Evolutionary conservation across 2,329 filamentous ascomycete species (phyloP).

Genomic region (Chrysosporium queenslandicum): DNA sequence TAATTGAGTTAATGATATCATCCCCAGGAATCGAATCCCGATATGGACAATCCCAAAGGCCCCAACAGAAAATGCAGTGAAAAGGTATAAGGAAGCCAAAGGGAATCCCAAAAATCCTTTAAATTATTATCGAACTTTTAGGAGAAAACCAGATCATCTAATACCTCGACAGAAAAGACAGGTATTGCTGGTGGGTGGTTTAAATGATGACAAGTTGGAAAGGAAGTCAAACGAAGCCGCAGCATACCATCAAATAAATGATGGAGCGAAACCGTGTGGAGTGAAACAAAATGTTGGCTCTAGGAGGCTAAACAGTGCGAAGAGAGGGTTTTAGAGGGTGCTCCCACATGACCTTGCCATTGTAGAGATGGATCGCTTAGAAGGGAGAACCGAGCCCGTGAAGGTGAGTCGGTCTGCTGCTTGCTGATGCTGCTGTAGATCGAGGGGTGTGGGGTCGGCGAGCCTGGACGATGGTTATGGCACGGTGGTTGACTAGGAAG

Average conservation of each 20-base stretch:
- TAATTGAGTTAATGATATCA: neutral
- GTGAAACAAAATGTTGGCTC: neutral
- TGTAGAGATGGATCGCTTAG: neutral
- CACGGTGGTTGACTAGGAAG: neutral
- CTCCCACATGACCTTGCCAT: constrained; percentile 7
- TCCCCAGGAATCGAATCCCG: neutral
- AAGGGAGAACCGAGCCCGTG: neutral
- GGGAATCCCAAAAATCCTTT: neutral
- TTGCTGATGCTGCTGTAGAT: neutral
- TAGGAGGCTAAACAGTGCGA: neutral
- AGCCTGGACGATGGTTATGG: neutral
- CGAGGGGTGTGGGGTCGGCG: neutral
- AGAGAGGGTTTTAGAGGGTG: neutral
- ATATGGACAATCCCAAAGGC: neutral
- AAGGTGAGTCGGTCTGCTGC: neutral
- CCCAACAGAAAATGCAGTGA: neutral
- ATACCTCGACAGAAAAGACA: neutral
- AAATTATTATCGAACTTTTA: neutral
- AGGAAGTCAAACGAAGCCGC: neutral
- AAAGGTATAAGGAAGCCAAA: neutral
- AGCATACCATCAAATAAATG: neutral
- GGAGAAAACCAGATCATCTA: neutral
- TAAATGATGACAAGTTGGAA: neutral
- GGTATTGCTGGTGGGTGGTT: neutral
- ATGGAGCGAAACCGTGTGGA: neutral